Base-by-base conservation (phyloP, 352 stramenopile species). In the Phytophthora crassamura region DNA sequence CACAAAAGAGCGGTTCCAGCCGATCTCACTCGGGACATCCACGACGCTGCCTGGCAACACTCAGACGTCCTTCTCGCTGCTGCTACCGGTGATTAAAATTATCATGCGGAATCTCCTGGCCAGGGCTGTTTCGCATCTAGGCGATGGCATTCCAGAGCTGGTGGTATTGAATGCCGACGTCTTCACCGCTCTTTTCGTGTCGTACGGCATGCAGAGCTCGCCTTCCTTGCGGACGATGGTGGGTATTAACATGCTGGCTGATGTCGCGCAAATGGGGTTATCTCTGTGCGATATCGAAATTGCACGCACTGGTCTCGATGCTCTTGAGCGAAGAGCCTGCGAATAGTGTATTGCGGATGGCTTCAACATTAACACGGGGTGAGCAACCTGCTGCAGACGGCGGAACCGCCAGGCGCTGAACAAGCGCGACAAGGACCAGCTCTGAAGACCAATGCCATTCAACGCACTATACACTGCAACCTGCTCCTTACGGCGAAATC, bases 81-180 rank as follows among this genome's bases (percentile, higher is more conserved):
- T 68, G n/a, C 51, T 68, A 7, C 50, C 51, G 1, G 42, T 50
- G 1, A 47, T 68, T 4, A 51, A 52, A 14, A 10, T 68, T 20
- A 42, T 54, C 28, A 12, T 57, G 16, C 43, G 43, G 14, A 61
- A 62, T 36, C 30, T 58, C 15, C 39, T 68, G 7, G 50, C 42
- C 12, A 38, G 48, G 4, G 25, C 42, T 2, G 35, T 51, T 20
- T 28, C 20, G 1, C 22, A 51, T 34, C 12, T 62, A 2, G 33
- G 39, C 7, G 43, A 68, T 30, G 43, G 62, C 4, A 57, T 51
- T 12, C 48, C 59, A n/a, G 43, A 52, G 41, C 18, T 57, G 3
- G 43, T 68, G 16, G 57, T 68, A 11, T 40, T 68, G 14, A 68
- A 62, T 45, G 59, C 33, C 5, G 59, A 68, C n/a, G 34, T 69